These are phyloP conservation scores for Xanthoconium stramineum DNA, from an alignment of 768 basidiomycete species.

Conservation along the genomic window DNA sequence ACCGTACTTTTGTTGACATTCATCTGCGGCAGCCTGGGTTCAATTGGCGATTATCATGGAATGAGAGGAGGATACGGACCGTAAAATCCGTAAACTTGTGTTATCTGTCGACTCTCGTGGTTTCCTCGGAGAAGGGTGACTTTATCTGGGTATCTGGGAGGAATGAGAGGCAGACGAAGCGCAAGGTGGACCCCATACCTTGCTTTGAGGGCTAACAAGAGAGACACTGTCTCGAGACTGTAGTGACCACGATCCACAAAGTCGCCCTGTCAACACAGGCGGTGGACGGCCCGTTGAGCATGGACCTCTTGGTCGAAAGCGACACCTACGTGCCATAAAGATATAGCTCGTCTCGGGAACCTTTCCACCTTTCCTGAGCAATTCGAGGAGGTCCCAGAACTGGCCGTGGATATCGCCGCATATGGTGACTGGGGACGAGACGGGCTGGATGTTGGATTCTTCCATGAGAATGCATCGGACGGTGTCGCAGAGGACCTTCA, in stretches of 20 bases:
- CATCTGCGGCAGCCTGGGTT: constrained; percentile 49
- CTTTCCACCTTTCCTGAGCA: constrained; percentile 80
- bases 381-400: constrained; percentile 94
- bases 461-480: constrained; percentile 90
- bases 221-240: constrained; percentile 90
- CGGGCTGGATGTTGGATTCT: constrained; percentile 96
- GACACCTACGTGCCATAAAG: constrained; percentile 82
- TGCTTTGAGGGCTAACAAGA: constrained; percentile 86
- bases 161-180: constrained; percentile 4
- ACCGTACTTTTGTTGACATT: constrained; percentile 98
- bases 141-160: constrained; percentile 80
- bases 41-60: background rate
- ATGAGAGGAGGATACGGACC: constrained; percentile 43
- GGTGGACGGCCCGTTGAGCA: constrained; percentile 22
- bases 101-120: constrained; percentile 96
- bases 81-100: constrained; percentile 98
- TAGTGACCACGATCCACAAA: constrained; percentile 98
- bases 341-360: constrained; percentile 91
- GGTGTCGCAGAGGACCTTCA: constrained; percentile 89
- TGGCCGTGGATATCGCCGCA: constrained; percentile 98
- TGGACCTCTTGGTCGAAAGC: constrained; percentile 23
- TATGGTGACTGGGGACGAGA: constrained; percentile 91
- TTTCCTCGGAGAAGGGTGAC: constrained; percentile 92
- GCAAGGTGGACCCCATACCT: constrained; percentile 43
- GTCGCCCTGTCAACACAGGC: constrained; percentile 62